These are phyloP conservation scores for Aspergillus proliferans DNA, from an alignment of 2,329 filamentous ascomycete genomes.

Conservation along the genomic window DNA sequence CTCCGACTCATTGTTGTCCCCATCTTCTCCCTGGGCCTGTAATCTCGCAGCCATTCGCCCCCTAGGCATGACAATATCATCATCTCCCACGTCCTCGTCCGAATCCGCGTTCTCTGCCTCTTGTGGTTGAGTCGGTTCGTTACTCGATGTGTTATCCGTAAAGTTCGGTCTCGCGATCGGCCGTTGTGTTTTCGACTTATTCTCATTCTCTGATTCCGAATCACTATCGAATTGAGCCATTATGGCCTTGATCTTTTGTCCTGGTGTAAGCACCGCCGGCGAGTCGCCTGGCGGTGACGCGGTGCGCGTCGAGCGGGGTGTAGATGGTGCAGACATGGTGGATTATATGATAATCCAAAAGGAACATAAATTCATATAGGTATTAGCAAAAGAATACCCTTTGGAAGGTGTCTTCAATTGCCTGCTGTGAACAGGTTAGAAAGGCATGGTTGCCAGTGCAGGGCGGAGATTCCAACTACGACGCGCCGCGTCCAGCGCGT, in stretches of 20 bases:
- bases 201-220: slow-evolving; percentile 40
- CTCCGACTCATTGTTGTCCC: slow-evolving; percentile 14
- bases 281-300: slow-evolving; percentile 22
- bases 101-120: slow-evolving; percentile 21
- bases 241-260: slow-evolving; percentile 45
- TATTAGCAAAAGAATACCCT: neutral
- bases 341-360: neutral
- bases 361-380: neutral
- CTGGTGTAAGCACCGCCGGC: slow-evolving; percentile 36
- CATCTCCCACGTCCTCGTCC: slow-evolving; percentile 34
- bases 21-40: slow-evolving; percentile 34
- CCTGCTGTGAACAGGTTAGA: neutral
- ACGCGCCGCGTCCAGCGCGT: slow-evolving; percentile 8
- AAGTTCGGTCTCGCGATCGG: slow-evolving; percentile 8
- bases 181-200: neutral
- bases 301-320: slow-evolving; percentile 29
- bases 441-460: neutral
- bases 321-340: slow-evolving; percentile 27
- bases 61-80: slow-evolving; percentile 51
- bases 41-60: slow-evolving; percentile 62
- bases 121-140: slow-evolving; percentile 2
- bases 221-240: slow-evolving; percentile 45
- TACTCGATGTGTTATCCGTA: slow-evolving; percentile 1
- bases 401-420: neutral
- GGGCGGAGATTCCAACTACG: neutral